Conservation (phyloP, 371 early-diverging fungal species). For the Encephalitozoon hellem region DNA sequence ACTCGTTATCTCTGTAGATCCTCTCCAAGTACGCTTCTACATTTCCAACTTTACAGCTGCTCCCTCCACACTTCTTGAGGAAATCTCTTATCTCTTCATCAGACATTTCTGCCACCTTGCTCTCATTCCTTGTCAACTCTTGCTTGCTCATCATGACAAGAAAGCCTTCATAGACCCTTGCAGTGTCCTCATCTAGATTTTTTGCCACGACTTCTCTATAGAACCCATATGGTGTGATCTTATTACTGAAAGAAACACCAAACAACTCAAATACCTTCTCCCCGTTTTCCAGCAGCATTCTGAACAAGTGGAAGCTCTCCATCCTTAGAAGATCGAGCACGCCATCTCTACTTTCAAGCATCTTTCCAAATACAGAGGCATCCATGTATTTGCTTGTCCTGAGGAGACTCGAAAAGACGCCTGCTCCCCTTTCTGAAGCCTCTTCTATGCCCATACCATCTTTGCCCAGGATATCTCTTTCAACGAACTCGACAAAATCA, state of each 20-base stretch:
- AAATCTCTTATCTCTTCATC: not conserved
- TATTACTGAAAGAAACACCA: not conserved
- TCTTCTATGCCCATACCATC: not conserved
- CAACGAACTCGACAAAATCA: not conserved
- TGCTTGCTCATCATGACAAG: not conserved
- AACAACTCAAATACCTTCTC: not conserved
- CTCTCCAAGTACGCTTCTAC: not conserved
- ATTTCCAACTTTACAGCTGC: not conserved
- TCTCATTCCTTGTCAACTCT: not conserved
- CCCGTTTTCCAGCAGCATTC: not conserved
- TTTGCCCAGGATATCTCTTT: not conserved
- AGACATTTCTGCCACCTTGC: not conserved
- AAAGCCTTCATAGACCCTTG: not conserved
- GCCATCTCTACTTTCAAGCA: not conserved
- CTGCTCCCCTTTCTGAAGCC: not conserved
- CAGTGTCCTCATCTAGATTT: not conserved
- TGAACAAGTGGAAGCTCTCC: not conserved
- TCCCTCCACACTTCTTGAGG: not conserved
- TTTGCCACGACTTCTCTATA: not conserved
- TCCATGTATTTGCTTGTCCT: not conserved
- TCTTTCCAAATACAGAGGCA: not conserved
- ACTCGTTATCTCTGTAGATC: not conserved
- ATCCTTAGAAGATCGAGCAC: not conserved
- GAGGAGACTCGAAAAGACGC: not conserved
- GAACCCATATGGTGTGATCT: not conserved